These are phyloP conservation scores for Vanrija pseudolonga DNA, from an alignment of 1,284 basidiomycete species.

Conservation along the genomic window DNA sequence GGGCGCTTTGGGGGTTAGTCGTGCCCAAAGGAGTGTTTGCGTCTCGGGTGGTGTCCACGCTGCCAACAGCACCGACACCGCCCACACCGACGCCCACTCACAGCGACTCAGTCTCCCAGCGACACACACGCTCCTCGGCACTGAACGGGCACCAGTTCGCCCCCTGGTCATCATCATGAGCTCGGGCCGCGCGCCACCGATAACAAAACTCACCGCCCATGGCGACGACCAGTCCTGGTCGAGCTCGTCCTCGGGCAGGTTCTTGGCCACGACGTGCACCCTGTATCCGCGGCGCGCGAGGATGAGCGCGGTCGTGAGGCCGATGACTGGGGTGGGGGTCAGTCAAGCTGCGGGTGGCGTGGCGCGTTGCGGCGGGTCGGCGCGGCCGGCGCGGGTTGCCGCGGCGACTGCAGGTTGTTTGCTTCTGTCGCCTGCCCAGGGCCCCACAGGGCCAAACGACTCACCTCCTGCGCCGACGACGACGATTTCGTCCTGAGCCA, in stretches of 20 bases:
- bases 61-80: not conserved
- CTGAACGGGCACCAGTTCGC: slow-evolving; percentile 16
- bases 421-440: too few species aligned
- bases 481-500: slow-evolving; percentile 4
- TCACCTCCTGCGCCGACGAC: slow-evolving; percentile 20
- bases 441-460: not conserved
- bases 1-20: slow-evolving; percentile 1
- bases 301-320: slow-evolving; percentile 18
- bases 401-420: too few species aligned
- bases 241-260: slow-evolving; percentile 9
- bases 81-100: not conserved
- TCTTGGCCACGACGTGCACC: slow-evolving; percentile 9
- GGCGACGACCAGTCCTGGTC: slow-evolving; percentile 20
- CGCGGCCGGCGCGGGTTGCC: too few species aligned
- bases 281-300: slow-evolving; percentile 13
- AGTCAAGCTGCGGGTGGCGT: not conserved
- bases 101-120: slow-evolving; percentile 18
- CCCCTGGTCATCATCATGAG: slow-evolving; percentile 2
- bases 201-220: slow-evolving; percentile 19
- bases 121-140: slow-evolving; percentile 4
- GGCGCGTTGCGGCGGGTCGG: not conserved
- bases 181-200: not conserved
- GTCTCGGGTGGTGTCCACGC: not conserved
- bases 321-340: slow-evolving; percentile 18
- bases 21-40: too few species aligned